phyloP scores from a whole-genome alignment of 257 asterid species.

The Ilex asprella region DNA sequence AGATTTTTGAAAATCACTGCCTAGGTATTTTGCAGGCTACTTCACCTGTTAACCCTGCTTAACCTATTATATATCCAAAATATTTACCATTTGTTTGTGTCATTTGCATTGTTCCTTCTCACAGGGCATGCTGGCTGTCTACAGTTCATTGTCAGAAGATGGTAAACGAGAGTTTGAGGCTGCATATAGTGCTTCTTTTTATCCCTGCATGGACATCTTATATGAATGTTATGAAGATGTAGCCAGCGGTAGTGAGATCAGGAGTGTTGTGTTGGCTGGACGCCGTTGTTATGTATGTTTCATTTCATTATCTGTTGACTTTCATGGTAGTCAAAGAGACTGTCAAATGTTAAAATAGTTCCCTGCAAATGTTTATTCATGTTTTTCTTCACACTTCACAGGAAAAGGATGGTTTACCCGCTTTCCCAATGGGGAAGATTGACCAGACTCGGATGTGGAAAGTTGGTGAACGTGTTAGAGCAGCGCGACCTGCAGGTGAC shows the following conservation, averaged over 20 bases:
- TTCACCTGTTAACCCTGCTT: too few relatives aligned
- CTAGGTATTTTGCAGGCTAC: too few relatives aligned
- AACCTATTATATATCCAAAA: too few relatives aligned
- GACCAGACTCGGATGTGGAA: slow-evolving; percentile 93
- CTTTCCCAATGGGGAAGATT: slow-evolving; percentile 96
- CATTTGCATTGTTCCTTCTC: neutral
- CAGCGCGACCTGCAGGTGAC: slow-evolving; percentile 68
- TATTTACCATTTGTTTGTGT: too few relatives aligned
- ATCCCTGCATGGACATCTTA: slow-evolving; percentile 97
- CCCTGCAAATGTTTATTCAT: too few relatives aligned
- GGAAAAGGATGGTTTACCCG: slow-evolving; percentile 88
- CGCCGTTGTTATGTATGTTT: slow-evolving; percentile 78
- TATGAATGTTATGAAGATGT: slow-evolving; percentile 98
- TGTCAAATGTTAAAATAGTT: too few relatives aligned
- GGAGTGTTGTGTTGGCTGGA: slow-evolving; percentile 95
- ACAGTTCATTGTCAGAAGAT: slow-evolving; percentile 64
- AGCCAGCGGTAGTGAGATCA: slow-evolving; percentile 84
- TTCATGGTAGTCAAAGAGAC: neutral
- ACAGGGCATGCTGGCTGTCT: slow-evolving; percentile 93
- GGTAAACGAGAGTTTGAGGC: slow-evolving; percentile 77
- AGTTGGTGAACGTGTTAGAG: slow-evolving; percentile 79
- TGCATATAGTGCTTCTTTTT: slow-evolving; percentile 85
- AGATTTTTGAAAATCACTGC: too few relatives aligned
- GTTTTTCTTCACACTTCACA: slow-evolving; percentile 14
- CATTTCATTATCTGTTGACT: neutral